Conservation (phyloP, 169 alveolate genomes). For the Blepharisma undulans region DNA sequence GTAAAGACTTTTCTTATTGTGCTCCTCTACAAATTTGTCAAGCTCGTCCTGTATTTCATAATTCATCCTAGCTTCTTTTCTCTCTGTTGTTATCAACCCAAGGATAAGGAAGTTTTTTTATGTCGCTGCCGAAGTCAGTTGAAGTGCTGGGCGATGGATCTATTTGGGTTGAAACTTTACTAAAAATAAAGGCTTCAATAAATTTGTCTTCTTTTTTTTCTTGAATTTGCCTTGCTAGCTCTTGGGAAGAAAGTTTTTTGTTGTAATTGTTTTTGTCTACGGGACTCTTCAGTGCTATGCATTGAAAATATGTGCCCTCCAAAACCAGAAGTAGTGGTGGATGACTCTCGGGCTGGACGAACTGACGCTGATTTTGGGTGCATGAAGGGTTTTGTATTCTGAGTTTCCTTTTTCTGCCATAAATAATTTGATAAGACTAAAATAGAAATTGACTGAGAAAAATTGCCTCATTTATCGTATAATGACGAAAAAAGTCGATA, state of each 20-base stretch:
- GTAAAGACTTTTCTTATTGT: neutral
- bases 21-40: neutral
- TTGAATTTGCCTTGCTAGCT: slow-evolving; percentile 22
- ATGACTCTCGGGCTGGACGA: neutral
- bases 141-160: neutral
- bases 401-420: neutral
- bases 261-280: slow-evolving; percentile 28
- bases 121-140: neutral
- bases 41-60: slow-evolving; percentile 3
- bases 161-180: neutral
- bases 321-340: slow-evolving; percentile 5
- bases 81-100: neutral
- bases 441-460: too few relatives aligned
- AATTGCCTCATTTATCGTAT: too few relatives aligned
- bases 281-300: neutral
- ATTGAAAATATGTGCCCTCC: slow-evolving; percentile 11
- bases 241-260: slow-evolving; percentile 38
- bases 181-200: neutral
- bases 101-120: neutral
- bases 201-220: slow-evolving; percentile 14
- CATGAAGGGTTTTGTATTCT: neutral
- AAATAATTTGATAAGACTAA: too few relatives aligned
- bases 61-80: neutral
- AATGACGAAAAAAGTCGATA: too few relatives aligned
- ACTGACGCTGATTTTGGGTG: slow-evolving; percentile 25